Base-by-base conservation (phyloP, 2,329 filamentous ascomycete genomes). In the Colletotrichum sp. region DNA sequence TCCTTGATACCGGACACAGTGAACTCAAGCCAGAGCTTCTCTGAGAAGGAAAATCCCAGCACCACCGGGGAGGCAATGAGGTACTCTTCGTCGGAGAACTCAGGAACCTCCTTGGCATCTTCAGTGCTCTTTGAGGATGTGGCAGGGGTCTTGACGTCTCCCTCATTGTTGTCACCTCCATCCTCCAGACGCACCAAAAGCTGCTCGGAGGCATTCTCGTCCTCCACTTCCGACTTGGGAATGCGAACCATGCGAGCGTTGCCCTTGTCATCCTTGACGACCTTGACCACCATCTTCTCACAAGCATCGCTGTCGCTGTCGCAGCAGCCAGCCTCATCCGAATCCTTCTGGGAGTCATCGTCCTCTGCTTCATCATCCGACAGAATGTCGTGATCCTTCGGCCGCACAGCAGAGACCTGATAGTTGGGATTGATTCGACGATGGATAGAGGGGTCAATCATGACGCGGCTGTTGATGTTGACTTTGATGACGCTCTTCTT, bases 11-110 rank as follows among this genome's bases (percentile, higher is more conserved):
- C 93, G 0, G 94, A 95, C 24, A 98, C 93, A 0, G 92, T 93
- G 80, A 98, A 95, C 82, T 98, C 95, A 1, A 98, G 90, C 96
- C 96, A 98, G 12, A 95, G 88, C 85, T 98, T 98, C 84, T 98
- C 95, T 1, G 92, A 92, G 83, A 98, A 98, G 1, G 95, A 92
- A 80, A 98, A 98, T 0, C 96, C 96, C 3, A 98, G 90, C 1
- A 98, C 95, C 1, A 98, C 93, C 0, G 96, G 94, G 3, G 95
- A 96, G 3, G 95, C 93, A 65, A 98, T 93, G 8, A 98, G 87
- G 28, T 97, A 93, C 79, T 98, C 95, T 77, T 98, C 95, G 65
- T 97, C 95, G 0, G 90, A 94, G 82, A 97, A 96, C 24, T 90
- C 87, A 2, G 89, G 89, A 4, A 83, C 77, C 18, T 79, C 79